Evolutionary conservation across 2,329 filamentous ascomycete species (phyloP).

Genomic region (Tolypocladium paradoxum): DNA sequence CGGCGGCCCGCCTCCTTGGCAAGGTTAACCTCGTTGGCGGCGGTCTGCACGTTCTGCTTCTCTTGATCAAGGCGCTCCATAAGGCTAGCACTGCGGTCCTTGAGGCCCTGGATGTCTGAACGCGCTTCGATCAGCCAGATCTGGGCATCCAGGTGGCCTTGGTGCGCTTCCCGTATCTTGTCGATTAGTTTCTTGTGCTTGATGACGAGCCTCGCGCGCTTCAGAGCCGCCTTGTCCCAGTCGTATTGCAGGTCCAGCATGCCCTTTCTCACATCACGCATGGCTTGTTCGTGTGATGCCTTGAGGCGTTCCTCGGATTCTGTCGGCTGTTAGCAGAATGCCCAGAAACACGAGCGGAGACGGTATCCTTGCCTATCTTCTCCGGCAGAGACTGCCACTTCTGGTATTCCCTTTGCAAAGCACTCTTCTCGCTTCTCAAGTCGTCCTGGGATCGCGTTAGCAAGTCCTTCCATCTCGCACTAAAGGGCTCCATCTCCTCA

Average conservation of each 20-base stretch:
- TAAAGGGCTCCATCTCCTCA: constrained; percentile 11
- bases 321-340: constrained; percentile 12
- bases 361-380: constrained; percentile 50
- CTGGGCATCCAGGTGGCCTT: constrained; percentile 56
- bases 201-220: constrained; percentile 44
- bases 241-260: constrained; percentile 41
- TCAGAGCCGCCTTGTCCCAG: constrained; percentile 42
- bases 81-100: constrained; percentile 52
- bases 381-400: constrained; percentile 57
- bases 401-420: constrained; percentile 54
- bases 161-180: constrained; percentile 49
- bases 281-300: constrained; percentile 17
- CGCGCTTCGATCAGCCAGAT: constrained; percentile 66
- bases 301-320: constrained; percentile 25
- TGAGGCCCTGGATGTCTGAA: constrained; percentile 68
- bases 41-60: constrained; percentile 22
- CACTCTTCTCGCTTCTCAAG: constrained; percentile 52
- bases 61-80: constrained; percentile 38
- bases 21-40: constrained; percentile 26
- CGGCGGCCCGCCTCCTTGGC: constrained; percentile 22
- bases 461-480: background rate
- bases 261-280: constrained; percentile 20
- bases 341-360: background rate
- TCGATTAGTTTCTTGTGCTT: constrained; percentile 48
- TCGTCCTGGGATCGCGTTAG: constrained; percentile 26